Conservation (phyloP, 768 basidiomycete species). For the Trametes coccinea region DNA sequence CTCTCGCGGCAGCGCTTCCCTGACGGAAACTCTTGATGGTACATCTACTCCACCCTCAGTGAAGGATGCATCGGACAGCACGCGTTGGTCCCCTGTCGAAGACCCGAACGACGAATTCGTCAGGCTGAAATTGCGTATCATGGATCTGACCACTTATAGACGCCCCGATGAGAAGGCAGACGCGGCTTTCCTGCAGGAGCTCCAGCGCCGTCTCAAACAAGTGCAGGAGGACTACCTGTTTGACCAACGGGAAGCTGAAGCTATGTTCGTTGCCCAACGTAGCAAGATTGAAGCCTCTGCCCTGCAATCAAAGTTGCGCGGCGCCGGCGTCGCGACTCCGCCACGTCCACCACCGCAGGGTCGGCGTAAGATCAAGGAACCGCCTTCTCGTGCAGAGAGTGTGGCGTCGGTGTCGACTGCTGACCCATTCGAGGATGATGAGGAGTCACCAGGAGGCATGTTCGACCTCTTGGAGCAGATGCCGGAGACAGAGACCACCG, state of each 20-base stretch:
- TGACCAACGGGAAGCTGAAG: slow-evolving; percentile 64
- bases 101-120: slow-evolving; percentile 66
- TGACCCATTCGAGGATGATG: slow-evolving; percentile 56
- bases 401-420: background rate
- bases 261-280: slow-evolving; percentile 53
- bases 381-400: slow-evolving; percentile 17
- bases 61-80: background rate
- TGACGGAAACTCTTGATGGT: background rate
- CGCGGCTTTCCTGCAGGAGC: slow-evolving; percentile 34
- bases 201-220: slow-evolving; percentile 47
- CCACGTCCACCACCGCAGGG: background rate
- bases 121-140: slow-evolving; percentile 57
- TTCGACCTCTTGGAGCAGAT: slow-evolving; percentile 72
- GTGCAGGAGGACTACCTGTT: slow-evolving; percentile 69
- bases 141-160: slow-evolving; percentile 43
- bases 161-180: slow-evolving; percentile 32
- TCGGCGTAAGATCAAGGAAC: slow-evolving; percentile 13
- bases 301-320: slow-evolving; percentile 47
- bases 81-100: slow-evolving; percentile 25
- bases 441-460: slow-evolving; percentile 54
- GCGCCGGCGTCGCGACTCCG: slow-evolving; percentile 10
- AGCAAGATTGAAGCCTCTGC: slow-evolving; percentile 46
- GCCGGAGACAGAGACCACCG: slow-evolving; percentile 56
- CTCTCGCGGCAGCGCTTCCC: background rate
- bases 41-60: slow-evolving; percentile 7